Percentiles rank a stretch among this genome's conserved stretches.
These are phyloP conservation scores for Cubamyces lactineus DNA, from an alignment of 768 basidiomycete species.

Conservation along the genomic window DNA sequence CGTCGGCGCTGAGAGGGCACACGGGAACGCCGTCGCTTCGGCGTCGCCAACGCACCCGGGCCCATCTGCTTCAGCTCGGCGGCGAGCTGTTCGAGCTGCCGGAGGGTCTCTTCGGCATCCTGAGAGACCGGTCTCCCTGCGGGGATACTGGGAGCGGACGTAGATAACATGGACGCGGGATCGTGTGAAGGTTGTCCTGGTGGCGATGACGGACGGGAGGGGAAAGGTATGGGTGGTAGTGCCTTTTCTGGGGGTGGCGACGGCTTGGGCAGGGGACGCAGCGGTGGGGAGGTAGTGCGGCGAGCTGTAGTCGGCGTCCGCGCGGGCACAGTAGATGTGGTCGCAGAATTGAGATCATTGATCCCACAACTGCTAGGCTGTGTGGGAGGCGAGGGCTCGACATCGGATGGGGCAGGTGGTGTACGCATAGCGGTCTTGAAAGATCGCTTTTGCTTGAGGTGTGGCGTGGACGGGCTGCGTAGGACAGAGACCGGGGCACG, in stretches of 20 bases:
- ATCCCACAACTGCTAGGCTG: not conserved
- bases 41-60: not conserved
- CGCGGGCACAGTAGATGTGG: not conserved
- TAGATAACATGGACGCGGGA: not conserved
- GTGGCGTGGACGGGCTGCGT: conserved; percentile 1
- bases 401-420: not conserved
- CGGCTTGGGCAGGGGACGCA: not conserved
- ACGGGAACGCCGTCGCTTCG: not conserved
- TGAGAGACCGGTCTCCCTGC: conserved; percentile 8
- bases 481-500: conserved; percentile 3
- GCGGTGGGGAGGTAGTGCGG: not conserved
- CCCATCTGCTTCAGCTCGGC: conserved; percentile 19
- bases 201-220: not conserved
- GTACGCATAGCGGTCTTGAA: not conserved
- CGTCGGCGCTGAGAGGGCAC: not conserved
- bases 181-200: not conserved
- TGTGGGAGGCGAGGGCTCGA: not conserved
- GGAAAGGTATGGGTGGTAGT: conserved; percentile 21
- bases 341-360: not conserved
- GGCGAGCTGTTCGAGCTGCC: conserved; percentile 27
- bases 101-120: conserved; percentile 22
- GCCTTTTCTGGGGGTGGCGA: conserved; percentile 16
- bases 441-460: conserved; percentile 3
- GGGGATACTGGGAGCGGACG: not conserved
- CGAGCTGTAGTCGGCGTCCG: not conserved